A percentile compares a stretch with the other conserved stretches of the same genome.
Evolutionary conservation across 306 rosid species (phyloP).

Genomic region (Cucumis melo): DNA sequence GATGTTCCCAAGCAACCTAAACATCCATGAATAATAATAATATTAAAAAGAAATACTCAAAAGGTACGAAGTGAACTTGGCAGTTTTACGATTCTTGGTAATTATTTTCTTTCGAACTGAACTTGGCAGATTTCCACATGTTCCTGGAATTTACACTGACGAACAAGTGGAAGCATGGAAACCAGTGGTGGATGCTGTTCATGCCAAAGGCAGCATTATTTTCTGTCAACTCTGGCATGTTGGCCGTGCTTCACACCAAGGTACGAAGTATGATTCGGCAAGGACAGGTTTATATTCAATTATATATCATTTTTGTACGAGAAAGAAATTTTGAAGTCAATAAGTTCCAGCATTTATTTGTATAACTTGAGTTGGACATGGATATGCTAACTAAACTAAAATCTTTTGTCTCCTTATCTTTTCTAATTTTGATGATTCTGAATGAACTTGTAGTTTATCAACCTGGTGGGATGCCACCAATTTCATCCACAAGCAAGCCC

Average conservation of each 20-base stretch:
- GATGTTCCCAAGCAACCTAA: too few relatives aligned
- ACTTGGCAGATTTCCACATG: conserved; percentile 33
- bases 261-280: conserved; percentile 1
- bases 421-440: neutral
- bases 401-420: neutral
- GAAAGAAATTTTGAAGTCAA: too few relatives aligned
- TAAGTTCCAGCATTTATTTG: too few relatives aligned
- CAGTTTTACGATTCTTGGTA: too few relatives aligned
- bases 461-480: conserved; percentile 53
- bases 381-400: neutral
- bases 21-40: too few relatives aligned
- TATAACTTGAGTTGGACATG: neutral
- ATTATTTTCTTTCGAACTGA: neutral
- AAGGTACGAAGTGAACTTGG: too few relatives aligned
- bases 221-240: conserved; percentile 97
- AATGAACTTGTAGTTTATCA: conserved; percentile 42
- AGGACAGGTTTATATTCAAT: too few relatives aligned
- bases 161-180: conserved; percentile 78
- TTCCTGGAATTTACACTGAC: conserved; percentile 41
- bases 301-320: too few relatives aligned
- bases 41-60: too few relatives aligned
- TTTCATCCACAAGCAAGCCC: conserved; percentile 60
- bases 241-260: conserved; percentile 79
- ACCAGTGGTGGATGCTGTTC: conserved; percentile 70
- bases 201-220: conserved; percentile 60